Base-by-base conservation (phyloP, 164 flowering plant species). In the Umbellularia californica region DNA sequence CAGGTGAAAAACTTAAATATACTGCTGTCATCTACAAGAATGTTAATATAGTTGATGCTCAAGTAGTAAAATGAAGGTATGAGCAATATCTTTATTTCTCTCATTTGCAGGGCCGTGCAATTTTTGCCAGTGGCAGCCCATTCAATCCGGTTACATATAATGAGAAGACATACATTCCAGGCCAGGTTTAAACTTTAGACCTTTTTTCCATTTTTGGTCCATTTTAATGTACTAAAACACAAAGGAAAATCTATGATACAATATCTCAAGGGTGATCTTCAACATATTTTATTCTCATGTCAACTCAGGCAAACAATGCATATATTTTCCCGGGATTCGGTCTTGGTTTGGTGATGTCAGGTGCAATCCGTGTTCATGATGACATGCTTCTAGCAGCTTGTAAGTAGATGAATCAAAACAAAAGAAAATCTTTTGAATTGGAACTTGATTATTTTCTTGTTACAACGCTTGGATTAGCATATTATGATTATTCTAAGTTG, bases 321-420 rank as follows among this genome's bases (percentile, higher is more conserved):
- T 95, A 95, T 78, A 95, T 95, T 17, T 95, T 95, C 84, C 98
- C 99, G 58, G 99, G 99, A 75, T 86, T 95, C 74, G 99, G 99
- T 76, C 66, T 95, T 74, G 99, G 99, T 72, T 65, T 95, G 83
- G 88, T 92, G 66, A 92, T 92, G 11, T 90, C 94, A 20, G 98
- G 98, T 74, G 93, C 98, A 9, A 93, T 92, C 71, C 94, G 96
- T 27, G 94, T 95, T 22, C 99, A 92, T 73, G 98, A 93, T 74
- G 92, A 90, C 15, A 91, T 95, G 99, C 93, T 95, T 71, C 83
- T 95, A 23, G 93, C 91, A 70, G 98, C 99, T 62, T 86, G 99
- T 93, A 87, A 88, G 97, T 22, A 30, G 35, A 30, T 30, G 5
- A 30, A 30, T 30, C 35, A 30, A 30, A 30, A 30, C 5, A 1